Base-by-base conservation (phyloP, 2,329 filamentous ascomycete species). In the Alternaria postmessia region DNA sequence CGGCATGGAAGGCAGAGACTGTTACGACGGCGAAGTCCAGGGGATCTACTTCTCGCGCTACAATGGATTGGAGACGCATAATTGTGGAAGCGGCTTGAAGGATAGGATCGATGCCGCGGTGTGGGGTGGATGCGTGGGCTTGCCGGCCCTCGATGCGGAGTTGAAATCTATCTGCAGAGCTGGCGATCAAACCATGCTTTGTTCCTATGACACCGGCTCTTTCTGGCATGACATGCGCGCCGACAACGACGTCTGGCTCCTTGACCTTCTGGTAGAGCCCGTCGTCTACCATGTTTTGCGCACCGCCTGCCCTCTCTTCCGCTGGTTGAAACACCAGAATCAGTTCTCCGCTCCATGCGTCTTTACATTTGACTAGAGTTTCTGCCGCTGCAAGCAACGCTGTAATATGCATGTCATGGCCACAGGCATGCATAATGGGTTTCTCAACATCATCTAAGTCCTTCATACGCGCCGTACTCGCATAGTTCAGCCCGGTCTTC, bases 381-480 rank as follows among this genome's bases (percentile, higher is more conserved):
- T 84, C 79, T 0, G 86, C 82, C 0, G 85, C 84, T 0, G 83
- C 88, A 1, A 91, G 79, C 4, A 90, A 78, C 32, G 80, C 79
- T 0, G 86, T 82, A 26, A 90, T 85, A 70, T 91, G 88, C 79
- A 89, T 86, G 67, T 91, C 73, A 48, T 76, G 88, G 0, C 88
- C 89, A 71, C 88, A 91, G 22, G 88, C 88, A 73, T 91, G 89
- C 88, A 91, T 90, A 0, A 88, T 85, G 0, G 85, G 84, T 53
- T 83, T 83, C 54, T 81, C 77, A 0, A 79, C 71, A 0, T 85
- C 86, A 8, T 85, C 80, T 3, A 72, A 58, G 63, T 84, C 81
- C 32, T 76, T 78, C 68, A 73, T 77, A 69, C 81, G 80, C 9
- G 65, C 79, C 12, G 69, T 83, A 68, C 86, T 88, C 0, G 86